phyloP scores from a whole-genome alignment of 2,329 filamentous ascomycete genomes.

The Delphinella strobiligena region DNA sequence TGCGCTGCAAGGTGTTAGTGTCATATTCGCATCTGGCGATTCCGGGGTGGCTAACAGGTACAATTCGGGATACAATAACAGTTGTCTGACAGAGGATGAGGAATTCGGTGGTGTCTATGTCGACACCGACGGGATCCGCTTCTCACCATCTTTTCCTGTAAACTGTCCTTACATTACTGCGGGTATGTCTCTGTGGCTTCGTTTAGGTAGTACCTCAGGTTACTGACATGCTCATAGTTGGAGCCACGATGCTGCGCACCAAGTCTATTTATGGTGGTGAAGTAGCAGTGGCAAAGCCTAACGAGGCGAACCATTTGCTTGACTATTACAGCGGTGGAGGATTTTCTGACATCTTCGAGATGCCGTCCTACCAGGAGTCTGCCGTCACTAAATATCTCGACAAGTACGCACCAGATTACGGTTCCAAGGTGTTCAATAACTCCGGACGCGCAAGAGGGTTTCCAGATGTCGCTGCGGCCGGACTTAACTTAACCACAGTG shows the following conservation, averaged over 20 bases:
- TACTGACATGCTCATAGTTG: too few species aligned
- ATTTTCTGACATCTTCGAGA: constrained; percentile 31
- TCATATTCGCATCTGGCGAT: constrained; percentile 52
- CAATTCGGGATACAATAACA: constrained; percentile 30
- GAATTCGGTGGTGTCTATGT: constrained; percentile 28
- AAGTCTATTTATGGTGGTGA: too few species aligned
- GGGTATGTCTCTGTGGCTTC: constrained; percentile 35
- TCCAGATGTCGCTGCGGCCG: constrained; percentile 25
- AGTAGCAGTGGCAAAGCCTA: too few species aligned
- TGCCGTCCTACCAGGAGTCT: constrained; percentile 29
- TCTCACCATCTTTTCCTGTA: constrained; percentile 34
- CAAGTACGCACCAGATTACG: constrained; percentile 12
- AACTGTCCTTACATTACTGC: constrained; percentile 36
- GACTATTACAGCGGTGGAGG: constrained; percentile 30
- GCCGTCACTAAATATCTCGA: constrained; percentile 28
- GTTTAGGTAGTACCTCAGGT: too few species aligned
- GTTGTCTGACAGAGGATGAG: too few species aligned
- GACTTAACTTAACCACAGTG: constrained; percentile 28
- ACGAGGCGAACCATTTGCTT: too few species aligned
- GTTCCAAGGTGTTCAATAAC: constrained; percentile 22
- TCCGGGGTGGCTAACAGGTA: constrained; percentile 36
- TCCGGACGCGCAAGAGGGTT: constrained; percentile 22
- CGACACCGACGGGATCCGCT: constrained; percentile 28
- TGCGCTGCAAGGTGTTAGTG: constrained; percentile 49
- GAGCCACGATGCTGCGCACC: too few species aligned